These are phyloP conservation scores for Teunomyces gatunensis DNA, from an alignment of 805 yeast genomes.

Conservation along the genomic window DNA sequence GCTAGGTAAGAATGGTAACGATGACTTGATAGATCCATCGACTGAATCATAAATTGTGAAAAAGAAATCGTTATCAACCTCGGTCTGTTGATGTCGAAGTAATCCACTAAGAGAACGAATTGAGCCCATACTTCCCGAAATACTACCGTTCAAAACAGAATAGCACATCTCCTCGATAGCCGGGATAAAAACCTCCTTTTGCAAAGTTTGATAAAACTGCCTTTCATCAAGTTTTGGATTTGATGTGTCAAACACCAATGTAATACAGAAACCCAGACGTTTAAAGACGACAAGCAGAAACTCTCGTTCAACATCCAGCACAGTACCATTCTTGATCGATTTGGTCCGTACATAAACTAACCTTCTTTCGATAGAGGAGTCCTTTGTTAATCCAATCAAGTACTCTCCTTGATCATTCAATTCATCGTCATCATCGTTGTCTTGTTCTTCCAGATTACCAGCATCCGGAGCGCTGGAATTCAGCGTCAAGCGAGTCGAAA, in stretches of 20 bases:
- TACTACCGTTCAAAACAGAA: conserved; percentile 14
- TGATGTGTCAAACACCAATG: conserved; percentile 31
- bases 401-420: conserved; percentile 13
- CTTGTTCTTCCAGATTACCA: conserved; percentile 1
- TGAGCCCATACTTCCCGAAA: conserved; percentile 28
- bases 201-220: conserved; percentile 23
- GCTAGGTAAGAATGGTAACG: conserved; percentile 36
- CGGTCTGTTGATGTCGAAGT: conserved; percentile 6
- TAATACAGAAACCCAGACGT: conserved; percentile 19
- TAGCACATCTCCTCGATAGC: conserved; percentile 21
- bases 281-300: conserved; percentile 31
- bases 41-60: conserved; percentile 30
- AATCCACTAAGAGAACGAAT: conserved; percentile 22
- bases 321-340: background rate
- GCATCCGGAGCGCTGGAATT: background rate
- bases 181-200: conserved; percentile 15
- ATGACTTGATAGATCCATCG: conserved; percentile 27
- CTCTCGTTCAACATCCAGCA: conserved; percentile 15
- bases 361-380: conserved; percentile 18
- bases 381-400: conserved; percentile 22
- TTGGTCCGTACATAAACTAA: conserved; percentile 23
- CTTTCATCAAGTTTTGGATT: conserved; percentile 17
- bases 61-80: conserved; percentile 35
- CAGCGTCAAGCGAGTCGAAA: background rate
- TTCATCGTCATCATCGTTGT: conserved; percentile 8